Evolutionary conservation across 495 filamentous ascomycete species (phyloP).

Genomic region (Peziza echinospora): DNA sequence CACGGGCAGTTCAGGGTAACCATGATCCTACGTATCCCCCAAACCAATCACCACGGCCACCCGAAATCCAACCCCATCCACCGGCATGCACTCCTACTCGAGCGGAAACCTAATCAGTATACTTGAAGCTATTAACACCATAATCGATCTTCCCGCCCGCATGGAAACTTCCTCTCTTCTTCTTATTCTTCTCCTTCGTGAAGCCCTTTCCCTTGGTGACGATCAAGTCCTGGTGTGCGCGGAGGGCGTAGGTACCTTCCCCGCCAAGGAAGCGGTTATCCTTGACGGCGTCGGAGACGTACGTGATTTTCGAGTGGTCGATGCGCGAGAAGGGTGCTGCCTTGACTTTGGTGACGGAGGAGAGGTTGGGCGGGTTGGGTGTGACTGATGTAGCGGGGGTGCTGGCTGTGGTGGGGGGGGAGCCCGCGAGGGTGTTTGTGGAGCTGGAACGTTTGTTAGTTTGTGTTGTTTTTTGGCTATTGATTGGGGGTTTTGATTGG

Average conservation of each 20-base stretch:
- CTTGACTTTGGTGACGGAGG: slow-evolving; percentile 11
- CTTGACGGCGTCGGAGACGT: slow-evolving; percentile 25
- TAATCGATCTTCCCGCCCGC: slow-evolving; percentile 68
- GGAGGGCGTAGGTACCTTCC: slow-evolving; percentile 70
- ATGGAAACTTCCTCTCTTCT: slow-evolving; percentile 66
- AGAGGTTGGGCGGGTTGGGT: not conserved
- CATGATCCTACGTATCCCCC: not conserved
- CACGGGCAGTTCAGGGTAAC: not conserved
- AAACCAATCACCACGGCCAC: not conserved
- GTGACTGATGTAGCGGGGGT: not conserved
- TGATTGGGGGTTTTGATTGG: too few species aligned
- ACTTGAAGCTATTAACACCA: slow-evolving; percentile 60
- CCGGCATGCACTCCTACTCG: not conserved
- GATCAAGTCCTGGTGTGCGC: slow-evolving; percentile 65
- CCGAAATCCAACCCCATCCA: not conserved
- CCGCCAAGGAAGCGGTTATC: slow-evolving; percentile 21
- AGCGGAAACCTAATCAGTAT: slow-evolving; percentile 42
- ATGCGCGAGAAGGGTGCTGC: slow-evolving; percentile 45
- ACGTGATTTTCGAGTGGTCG: slow-evolving; percentile 32
- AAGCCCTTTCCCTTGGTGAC: slow-evolving; percentile 91
- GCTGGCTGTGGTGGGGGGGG: not conserved
- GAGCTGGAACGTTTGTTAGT: too few species aligned
- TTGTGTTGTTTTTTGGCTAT: too few species aligned
- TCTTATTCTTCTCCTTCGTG: slow-evolving; percentile 99
- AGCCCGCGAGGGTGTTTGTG: too few species aligned